phyloP scores from a whole-genome alignment of 23 red algal genomes.

The Gracilariopsis chorda region DNA sequence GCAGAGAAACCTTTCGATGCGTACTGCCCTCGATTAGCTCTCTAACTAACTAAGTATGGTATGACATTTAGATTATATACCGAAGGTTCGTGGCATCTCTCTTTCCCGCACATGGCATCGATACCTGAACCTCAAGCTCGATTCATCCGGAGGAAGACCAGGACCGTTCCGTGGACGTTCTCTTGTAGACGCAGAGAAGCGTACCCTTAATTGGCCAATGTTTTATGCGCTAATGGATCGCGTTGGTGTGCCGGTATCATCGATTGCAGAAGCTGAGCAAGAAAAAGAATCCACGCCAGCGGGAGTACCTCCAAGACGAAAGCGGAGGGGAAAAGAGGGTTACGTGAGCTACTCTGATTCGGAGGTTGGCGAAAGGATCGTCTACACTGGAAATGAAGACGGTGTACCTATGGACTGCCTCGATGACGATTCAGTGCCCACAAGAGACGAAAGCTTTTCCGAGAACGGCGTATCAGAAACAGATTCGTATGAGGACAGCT shows the following conservation, averaged over 20 bases:
- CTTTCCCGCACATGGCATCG: slow-evolving; percentile 46
- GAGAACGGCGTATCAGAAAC: neutral
- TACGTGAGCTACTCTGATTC: neutral
- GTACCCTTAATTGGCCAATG: slow-evolving; percentile 75
- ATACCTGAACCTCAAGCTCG: slow-evolving; percentile 33
- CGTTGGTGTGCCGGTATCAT: slow-evolving; percentile 3
- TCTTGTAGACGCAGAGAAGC: slow-evolving; percentile 54
- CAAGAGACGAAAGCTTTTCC: neutral
- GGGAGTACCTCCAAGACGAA: neutral
- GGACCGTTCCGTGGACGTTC: slow-evolving; percentile 41
- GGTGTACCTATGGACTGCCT: slow-evolving; percentile 14
- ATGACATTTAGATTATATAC: slow-evolving; percentile 66
- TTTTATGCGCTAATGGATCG: slow-evolving; percentile 56
- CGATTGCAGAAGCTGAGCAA: slow-evolving; percentile 6
- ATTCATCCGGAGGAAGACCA: neutral
- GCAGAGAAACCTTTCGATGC: too few relatives aligned
- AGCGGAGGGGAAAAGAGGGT: neutral
- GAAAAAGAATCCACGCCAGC: neutral
- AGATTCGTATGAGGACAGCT: neutral
- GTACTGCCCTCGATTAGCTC: neutral
- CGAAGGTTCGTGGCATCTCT: slow-evolving; percentile 72
- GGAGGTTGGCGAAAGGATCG: slow-evolving; percentile 14
- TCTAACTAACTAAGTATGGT: neutral
- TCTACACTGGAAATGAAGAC: slow-evolving; percentile 59
- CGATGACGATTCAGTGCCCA: neutral